phyloP scores from a whole-genome alignment of 2,329 filamentous ascomycete species.

The Aspergillus oerlinghausenensis region DNA sequence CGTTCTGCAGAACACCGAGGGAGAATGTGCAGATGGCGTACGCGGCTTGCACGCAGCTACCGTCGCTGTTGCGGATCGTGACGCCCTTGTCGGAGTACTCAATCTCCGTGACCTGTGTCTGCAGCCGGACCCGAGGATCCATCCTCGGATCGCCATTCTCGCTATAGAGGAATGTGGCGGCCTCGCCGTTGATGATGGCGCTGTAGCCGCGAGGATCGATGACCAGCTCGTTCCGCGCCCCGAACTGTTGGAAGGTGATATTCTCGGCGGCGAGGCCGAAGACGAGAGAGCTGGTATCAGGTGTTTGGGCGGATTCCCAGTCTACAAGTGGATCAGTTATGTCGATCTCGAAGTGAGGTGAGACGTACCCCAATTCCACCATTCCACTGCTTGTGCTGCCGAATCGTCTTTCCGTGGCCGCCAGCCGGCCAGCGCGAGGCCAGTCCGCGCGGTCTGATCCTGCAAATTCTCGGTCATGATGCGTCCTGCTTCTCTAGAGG shows the following conservation, averaged over 20 bases:
- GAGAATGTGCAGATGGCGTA: conserved; percentile 66
- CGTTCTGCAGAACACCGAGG: conserved; percentile 62
- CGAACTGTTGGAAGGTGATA: conserved; percentile 58
- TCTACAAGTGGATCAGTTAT: conserved; percentile 31
- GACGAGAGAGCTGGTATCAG: conserved; percentile 53
- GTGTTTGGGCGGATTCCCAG: conserved; percentile 56
- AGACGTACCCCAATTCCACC: conserved; percentile 46
- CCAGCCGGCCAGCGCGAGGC: conserved; percentile 58
- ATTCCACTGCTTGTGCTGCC: conserved; percentile 57
- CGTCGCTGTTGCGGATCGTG: conserved; percentile 50
- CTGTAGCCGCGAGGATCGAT: conserved; percentile 60
- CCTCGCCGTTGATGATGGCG: conserved; percentile 53
- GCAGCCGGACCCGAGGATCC: conserved; percentile 55
- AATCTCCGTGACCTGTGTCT: conserved; percentile 54
- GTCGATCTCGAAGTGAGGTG: background rate
- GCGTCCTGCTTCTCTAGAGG: conserved; percentile 52
- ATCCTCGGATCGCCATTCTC: background rate
- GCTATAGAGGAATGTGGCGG: conserved; percentile 50
- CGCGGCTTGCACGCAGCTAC: conserved; percentile 54
- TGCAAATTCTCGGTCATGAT: conserved; percentile 58
- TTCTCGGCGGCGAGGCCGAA: conserved; percentile 56
- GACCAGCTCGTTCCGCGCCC: conserved; percentile 59
- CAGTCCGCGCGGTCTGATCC: conserved; percentile 57
- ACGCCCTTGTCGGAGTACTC: conserved; percentile 51
- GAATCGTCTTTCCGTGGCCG: conserved; percentile 52